These are phyloP conservation scores for Boletus coccyginus DNA, from an alignment of 768 basidiomycete species.

Conservation along the genomic window DNA sequence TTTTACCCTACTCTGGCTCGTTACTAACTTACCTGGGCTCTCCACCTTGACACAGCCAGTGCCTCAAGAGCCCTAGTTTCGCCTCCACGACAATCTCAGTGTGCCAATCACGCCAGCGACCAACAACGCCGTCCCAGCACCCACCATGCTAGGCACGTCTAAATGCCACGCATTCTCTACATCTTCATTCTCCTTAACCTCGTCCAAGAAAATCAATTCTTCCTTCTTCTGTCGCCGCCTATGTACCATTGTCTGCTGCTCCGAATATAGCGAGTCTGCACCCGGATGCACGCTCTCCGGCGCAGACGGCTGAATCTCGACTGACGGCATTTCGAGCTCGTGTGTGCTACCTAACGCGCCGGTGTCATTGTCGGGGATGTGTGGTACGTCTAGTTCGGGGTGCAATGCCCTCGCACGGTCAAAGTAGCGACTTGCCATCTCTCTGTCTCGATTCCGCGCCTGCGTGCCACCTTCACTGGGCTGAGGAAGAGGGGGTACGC, in stretches of 20 bases:
- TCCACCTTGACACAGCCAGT: not conserved
- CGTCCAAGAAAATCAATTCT: conserved; percentile 47
- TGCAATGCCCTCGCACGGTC: conserved; percentile 62
- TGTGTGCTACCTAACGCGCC: conserved; percentile 25
- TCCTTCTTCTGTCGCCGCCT: conserved; percentile 57
- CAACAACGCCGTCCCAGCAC: conserved; percentile 79
- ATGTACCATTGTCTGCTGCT: conserved; percentile 34
- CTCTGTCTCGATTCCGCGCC: conserved; percentile 73
- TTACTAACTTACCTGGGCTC: not conserved
- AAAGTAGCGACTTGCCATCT: conserved; percentile 68
- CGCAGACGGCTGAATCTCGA: conserved; percentile 44
- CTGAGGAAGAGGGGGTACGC: conserved; percentile 54
- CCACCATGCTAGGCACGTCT: conserved; percentile 74
- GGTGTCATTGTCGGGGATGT: conserved; percentile 50
- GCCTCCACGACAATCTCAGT: conserved; percentile 65
- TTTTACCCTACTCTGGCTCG: too few species aligned
- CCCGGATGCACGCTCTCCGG: conserved; percentile 28
- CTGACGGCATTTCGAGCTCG: conserved; percentile 66
- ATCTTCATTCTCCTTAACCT: conserved; percentile 48
- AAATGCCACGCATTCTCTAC: conserved; percentile 77
- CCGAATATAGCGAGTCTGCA: conserved; percentile 27
- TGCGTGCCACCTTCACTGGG: conserved; percentile 58
- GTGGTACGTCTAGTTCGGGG: conserved; percentile 68
- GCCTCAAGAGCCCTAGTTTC: conserved; percentile 58
- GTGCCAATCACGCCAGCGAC: conserved; percentile 78